Base-by-base conservation (phyloP, 2,329 filamentous ascomycete species). In the Colletotrichum sp. region DNA sequence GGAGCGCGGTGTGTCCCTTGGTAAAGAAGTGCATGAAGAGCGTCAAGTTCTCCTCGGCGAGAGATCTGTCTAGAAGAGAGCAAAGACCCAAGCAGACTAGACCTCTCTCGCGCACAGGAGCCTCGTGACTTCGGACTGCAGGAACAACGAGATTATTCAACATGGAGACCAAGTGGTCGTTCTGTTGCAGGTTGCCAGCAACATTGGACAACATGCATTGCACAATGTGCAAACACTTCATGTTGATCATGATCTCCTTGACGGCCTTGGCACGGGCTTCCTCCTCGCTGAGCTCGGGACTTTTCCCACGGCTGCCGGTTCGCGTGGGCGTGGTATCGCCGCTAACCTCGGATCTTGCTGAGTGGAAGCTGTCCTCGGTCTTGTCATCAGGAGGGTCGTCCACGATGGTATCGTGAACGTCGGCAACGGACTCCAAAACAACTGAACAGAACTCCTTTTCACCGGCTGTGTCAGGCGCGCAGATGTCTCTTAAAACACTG, bases 121-220 rank as follows among this genome's bases (percentile, higher is more conserved):
- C 95, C 82, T 99, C 96, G 80, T 98, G 95, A 81, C 95, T 97
- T 79, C 96, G 93, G 18, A 99, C 96, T 32, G 97, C 97, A 8
- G 97, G 97, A 3, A 99, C 96, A 59, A 99, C 95, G 10, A 99
- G 90, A 79, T 97, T 99, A 88, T 99, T 99, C 66, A 99, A 89
- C 94, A 99, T 98, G n/a, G 95, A 95, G 6, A 98, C 95, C n/a
- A 99, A 87, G 81, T 98, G 94, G 73, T 94, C 93, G 83, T 98
- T 98, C 79, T 96, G 92, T 85, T 98, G 96, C 49, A 99, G 88
- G 81, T 95, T 95, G 77, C 95, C 95, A 69, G 95, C 91, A 12
- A 99, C 95, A 81, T 99, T 98, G 82, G 98, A 93, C 68, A 99
- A 90, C 95, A 99, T 98, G 88, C 96, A 99, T 84, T 98, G 95